Base-by-base conservation (phyloP, 257 asterid species). In the Datura wrightii region DNA sequence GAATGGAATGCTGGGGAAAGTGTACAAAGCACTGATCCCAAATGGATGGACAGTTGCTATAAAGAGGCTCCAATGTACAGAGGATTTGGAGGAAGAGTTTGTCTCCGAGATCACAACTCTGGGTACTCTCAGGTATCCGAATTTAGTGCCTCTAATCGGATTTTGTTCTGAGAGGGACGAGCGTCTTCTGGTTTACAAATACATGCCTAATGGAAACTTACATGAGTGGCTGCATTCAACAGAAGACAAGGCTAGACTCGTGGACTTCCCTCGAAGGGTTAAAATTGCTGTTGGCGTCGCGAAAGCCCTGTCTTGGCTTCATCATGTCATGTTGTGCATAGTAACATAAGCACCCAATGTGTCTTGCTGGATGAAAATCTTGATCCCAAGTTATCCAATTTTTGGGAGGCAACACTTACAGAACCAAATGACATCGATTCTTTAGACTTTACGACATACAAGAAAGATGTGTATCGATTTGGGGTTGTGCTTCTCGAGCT, bases 401-500 rank as follows among this genome's bases (percentile, higher is more conserved):
- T 65, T 69, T 69, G 52, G 78, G 78, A 69, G 78, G 78, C 52
- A 8, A 69, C 78, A 15, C 34, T 39, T 7, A 52, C 14, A 69
- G 3, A 69, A 69, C 1, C 52, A 15, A 69, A 69, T 39, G 78
- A 69, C 78, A 65, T 6, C 34, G 72, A 5, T 65, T 65, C 0
- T 13, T 36, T 65, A 13, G 72, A 65, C 72, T 65, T 65, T 13
- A 65, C 72, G 36, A 65, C 72, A 34, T 65, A 65, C 10, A 65
- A 65, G 41, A 65, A 65, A 65, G 72, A 65, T 65, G 72, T 65
- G 0, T 65, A 65, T 65, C 44, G n/a, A 65, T 65, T 65, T 2
- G 72, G 72, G 72, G 72, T 66, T 66, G 50, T 66, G 24, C 72
- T 66, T 37, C 24, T 66, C 6, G 76, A 66, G 76, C 24, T 66